Percentiles rank a stretch among this genome's conserved stretches.
These are phyloP conservation scores for Calonectria pauciramosa DNA, from an alignment of 2,329 filamentous ascomycete species.

Conservation along the genomic window DNA sequence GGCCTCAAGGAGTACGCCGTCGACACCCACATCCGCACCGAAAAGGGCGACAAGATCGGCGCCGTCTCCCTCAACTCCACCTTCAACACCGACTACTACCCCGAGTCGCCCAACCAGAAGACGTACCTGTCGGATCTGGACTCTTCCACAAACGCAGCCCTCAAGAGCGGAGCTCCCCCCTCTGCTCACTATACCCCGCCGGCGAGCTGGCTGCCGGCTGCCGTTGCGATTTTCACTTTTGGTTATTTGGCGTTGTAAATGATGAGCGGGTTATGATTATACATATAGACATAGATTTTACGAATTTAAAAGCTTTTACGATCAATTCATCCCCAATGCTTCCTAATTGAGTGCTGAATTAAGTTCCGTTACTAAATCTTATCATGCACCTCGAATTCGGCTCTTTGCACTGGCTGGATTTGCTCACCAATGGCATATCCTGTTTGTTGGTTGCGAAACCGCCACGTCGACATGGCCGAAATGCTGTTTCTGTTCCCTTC, in stretches of 20 bases:
- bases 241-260: slow-evolving; percentile 5
- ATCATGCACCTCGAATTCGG: neutral
- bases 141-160: neutral
- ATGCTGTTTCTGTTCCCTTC: too few relatives aligned
- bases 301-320: neutral
- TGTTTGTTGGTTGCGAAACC: neutral
- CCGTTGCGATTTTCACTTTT: slow-evolving; percentile 1
- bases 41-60: slow-evolving; percentile 66
- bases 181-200: neutral
- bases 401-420: neutral
- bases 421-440: neutral
- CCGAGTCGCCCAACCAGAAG: slow-evolving; percentile 55
- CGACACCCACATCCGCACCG: slow-evolving; percentile 73
- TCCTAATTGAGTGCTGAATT: neutral
- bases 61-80: slow-evolving; percentile 70
- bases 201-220: neutral
- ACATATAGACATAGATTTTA: neutral
- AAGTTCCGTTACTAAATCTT: too few relatives aligned
- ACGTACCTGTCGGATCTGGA: slow-evolving; percentile 46
- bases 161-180: neutral
- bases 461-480: too few relatives aligned
- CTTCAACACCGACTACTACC: slow-evolving; percentile 69
- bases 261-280: neutral
- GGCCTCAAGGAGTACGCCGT: slow-evolving; percentile 57
- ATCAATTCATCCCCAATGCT: neutral